phyloP scores from a whole-genome alignment of 805 yeast genomes.

The Spathaspora gorwiae region DNA sequence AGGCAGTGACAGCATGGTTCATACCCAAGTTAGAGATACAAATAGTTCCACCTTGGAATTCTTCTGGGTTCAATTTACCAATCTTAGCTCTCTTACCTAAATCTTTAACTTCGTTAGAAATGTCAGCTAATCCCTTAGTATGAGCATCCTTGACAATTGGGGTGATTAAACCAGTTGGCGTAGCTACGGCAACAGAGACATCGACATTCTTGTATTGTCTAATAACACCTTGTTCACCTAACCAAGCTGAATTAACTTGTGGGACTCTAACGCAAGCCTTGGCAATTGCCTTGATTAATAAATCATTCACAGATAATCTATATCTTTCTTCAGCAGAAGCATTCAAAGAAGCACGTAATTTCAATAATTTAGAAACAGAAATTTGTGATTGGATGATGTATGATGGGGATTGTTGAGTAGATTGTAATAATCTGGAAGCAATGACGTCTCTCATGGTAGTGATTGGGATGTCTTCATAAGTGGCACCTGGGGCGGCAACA shows the following conservation, averaged over 20 bases:
- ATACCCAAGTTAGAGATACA: conserved; percentile 98
- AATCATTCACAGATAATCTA: conserved; percentile 90
- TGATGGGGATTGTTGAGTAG: conserved; percentile 84
- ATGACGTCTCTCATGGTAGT: conserved; percentile 91
- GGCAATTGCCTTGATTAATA: conserved; percentile 90
- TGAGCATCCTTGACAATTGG: conserved; percentile 92
- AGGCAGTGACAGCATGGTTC: conserved; percentile 89
- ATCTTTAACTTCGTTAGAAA: conserved; percentile 82
- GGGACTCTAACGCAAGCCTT: conserved; percentile 88
- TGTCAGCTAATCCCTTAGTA: conserved; percentile 75
- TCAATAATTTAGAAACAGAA: conserved; percentile 83
- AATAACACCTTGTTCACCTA: conserved; percentile 81
- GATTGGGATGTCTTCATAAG: conserved; percentile 80
- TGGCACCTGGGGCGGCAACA: conserved; percentile 46
- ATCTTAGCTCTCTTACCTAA: conserved; percentile 94
- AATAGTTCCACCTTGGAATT: conserved; percentile 98
- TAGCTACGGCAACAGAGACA: conserved; percentile 97
- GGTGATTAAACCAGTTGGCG: conserved; percentile 95
- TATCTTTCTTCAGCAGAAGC: conserved; percentile 79
- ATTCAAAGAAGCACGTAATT: conserved; percentile 87
- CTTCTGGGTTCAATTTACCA: conserved; percentile 90
- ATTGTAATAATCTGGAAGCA: conserved; percentile 80
- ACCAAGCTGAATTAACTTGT: conserved; percentile 90
- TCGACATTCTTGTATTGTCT: conserved; percentile 91
- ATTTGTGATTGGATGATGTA: conserved; percentile 86